phyloP scores from a whole-genome alignment of 148 eudicot species.

The Camellia granthamiana region DNA sequence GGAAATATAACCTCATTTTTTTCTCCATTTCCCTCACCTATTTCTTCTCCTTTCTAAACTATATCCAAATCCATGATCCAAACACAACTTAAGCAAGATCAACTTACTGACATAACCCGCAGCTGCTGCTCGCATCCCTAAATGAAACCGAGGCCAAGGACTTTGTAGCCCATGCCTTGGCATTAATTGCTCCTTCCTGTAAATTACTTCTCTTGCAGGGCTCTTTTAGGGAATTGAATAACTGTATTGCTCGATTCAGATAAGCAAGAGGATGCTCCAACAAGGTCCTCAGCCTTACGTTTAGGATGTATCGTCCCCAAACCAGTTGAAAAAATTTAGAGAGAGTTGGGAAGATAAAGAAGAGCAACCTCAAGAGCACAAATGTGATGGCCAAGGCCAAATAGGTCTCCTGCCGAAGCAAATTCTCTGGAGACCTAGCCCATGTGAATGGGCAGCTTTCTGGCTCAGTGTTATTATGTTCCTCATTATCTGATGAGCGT shows the following conservation, averaged over 20 bases:
- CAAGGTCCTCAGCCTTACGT: conserved; percentile 48
- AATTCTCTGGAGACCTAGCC: conserved; percentile 84
- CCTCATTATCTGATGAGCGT: conserved; percentile 34
- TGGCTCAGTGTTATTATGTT: conserved; percentile 22
- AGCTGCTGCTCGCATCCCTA: conserved; percentile 68
- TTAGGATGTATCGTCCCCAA: conserved; percentile 53
- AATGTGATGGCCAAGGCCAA: conserved; percentile 78
- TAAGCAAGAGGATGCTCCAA: conserved; percentile 72
- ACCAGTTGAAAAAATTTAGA: conserved; percentile 35
- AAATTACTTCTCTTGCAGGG: conserved; percentile 76
- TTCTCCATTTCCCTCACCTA: too few relatives aligned
- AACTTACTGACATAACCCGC: conserved; percentile 34
- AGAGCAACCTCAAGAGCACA: conserved; percentile 60
- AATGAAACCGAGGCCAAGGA: conserved; percentile 83
- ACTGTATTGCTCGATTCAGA: conserved; percentile 54
- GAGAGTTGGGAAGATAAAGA: conserved; percentile 45
- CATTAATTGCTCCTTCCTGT: conserved; percentile 83
- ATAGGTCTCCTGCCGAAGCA: conserved; percentile 76
- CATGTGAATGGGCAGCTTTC: conserved; percentile 90
- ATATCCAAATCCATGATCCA: too few relatives aligned
- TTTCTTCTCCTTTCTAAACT: too few relatives aligned
- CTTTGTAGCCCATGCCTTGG: conserved; percentile 90
- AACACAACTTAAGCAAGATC: not conserved
- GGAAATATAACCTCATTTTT: too few relatives aligned
- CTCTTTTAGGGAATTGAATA: conserved; percentile 49